Base-by-base conservation (phyloP, 805 yeast genomes). In the Ogataea dorogensis region DNA sequence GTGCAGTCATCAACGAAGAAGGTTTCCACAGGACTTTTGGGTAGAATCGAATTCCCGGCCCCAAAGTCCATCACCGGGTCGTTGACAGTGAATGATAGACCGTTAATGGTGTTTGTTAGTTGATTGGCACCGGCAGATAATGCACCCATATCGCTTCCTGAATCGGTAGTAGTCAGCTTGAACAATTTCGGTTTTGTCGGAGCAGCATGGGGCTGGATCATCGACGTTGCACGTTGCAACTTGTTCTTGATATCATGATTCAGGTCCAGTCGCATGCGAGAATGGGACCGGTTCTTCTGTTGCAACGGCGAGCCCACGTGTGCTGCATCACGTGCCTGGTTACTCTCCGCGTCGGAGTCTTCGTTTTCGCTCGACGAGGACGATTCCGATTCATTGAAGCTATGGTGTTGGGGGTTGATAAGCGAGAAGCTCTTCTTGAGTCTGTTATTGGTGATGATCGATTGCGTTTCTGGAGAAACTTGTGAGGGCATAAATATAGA, bases 1-100 rank as follows among this genome's bases (percentile, higher is more conserved):
- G 80, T 70, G 54, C 84, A 88, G 44, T 74, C 67, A 32, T 66
- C 60, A 34, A 68, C 68, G 17, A 54, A 50, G 42, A 71, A 71
- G 5, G 76, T 65, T 33, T 64, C 61, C 4, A 75, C 58, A 18
- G 56, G 45, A 7, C 72, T 59, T 32, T 56, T 52, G 7, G 47
- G 28, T 13, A 58, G 30, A 1, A 48, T 43, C 1, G 61, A 53
- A 32, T 58, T 58, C 16, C 43, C 44, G 12, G 44, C 18, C 8
- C 33, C 31, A 30, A 47, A 41, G 15, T 38, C 40, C 4, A 35
- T n/a, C 12, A 11, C 17, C 8, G 38, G 17, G 16, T 40, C 38
- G 31, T 35, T 19, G 5, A 23, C 32, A n/a, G 12, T 18, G 12
- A 36, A 36, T 11, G 28, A 19, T n/a, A 36, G 40, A 5, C 24